Evolutionary conservation across 768 basidiomycete genomes (phyloP).

Genomic region (Leccinum longicurvipes): DNA sequence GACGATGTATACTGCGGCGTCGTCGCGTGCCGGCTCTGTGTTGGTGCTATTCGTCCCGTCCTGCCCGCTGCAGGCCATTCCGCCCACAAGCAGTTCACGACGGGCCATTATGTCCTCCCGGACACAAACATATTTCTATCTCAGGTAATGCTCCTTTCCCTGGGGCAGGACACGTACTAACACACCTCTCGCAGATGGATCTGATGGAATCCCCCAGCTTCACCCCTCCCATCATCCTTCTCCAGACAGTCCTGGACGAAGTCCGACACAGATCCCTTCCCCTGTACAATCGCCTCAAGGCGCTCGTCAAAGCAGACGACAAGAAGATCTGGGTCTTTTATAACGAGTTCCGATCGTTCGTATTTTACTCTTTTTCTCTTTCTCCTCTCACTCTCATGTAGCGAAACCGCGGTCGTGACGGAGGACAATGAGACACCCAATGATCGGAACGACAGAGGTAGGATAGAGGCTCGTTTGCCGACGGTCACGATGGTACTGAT

Average conservation of each 20-base stretch:
- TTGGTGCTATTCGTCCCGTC: conserved; percentile 34
- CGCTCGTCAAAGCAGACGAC: conserved; percentile 79
- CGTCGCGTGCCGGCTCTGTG: conserved; percentile 62
- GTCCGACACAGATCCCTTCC: conserved; percentile 92
- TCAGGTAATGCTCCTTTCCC: conserved; percentile 45
- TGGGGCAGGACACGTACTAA: not conserved
- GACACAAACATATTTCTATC: conserved; percentile 95
- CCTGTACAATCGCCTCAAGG: conserved; percentile 87
- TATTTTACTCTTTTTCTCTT: conserved; percentile 11
- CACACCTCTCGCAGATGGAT: conserved; percentile 74
- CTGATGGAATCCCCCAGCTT: conserved; percentile 78
- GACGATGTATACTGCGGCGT: conserved; percentile 91
- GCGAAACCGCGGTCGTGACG: conserved; percentile 77
- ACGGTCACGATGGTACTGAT: not conserved
- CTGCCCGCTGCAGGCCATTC: conserved; percentile 61
- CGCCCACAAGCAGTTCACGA: conserved; percentile 52
- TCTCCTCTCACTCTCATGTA: conserved; percentile 25
- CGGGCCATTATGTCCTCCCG: conserved; percentile 81
- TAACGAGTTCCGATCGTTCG: conserved; percentile 81
- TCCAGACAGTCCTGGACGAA: conserved; percentile 96
- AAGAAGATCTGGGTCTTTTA: conserved; percentile 84
- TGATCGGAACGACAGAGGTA: conserved; percentile 93
- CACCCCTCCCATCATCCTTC: conserved; percentile 75
- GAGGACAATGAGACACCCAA: conserved; percentile 83
- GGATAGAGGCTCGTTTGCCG: not conserved